Percentiles rank a stretch among this genome's conserved stretches.
Evolutionary conservation across 345 rosid genomes (phyloP).

Genomic region (Hibiscus syriacus): DNA sequence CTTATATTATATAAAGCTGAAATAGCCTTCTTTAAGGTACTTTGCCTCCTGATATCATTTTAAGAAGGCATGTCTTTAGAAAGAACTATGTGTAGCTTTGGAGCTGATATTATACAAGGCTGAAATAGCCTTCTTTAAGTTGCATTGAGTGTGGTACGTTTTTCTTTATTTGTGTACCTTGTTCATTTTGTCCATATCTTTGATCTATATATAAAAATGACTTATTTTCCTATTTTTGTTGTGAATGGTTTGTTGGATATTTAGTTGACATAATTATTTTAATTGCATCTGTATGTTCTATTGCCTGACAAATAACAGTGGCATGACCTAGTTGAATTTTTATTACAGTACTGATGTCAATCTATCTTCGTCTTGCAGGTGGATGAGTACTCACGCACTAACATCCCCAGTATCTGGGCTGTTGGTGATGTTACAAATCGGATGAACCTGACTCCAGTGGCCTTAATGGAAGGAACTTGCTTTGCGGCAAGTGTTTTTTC

Average conservation of each 20-base stretch:
- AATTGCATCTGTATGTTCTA: background rate
- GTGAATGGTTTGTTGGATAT: background rate
- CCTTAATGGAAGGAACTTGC: conserved; percentile 91
- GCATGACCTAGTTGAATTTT: background rate
- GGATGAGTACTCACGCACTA: conserved; percentile 78
- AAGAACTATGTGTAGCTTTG: background rate
- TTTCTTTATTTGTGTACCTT: background rate
- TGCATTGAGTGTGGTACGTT: background rate
- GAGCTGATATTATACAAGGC: background rate
- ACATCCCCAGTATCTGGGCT: conserved; percentile 91
- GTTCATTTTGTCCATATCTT: background rate
- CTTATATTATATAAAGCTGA: background rate
- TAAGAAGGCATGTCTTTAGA: background rate
- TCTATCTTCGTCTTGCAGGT: conserved; percentile 47
- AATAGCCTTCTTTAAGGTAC: background rate
- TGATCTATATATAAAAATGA: background rate
- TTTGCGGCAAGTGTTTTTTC: conserved; percentile 60
- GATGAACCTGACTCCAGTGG: conserved; percentile 96
- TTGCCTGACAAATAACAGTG: background rate
- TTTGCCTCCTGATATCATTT: background rate
- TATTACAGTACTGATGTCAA: background rate
- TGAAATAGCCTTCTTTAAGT: background rate
- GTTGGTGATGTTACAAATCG: conserved; percentile 97
- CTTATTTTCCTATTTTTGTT: background rate
- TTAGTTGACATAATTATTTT: background rate